Conservation (phyloP, 768 basidiomycete genomes). For the Russula vinacea region DNA sequence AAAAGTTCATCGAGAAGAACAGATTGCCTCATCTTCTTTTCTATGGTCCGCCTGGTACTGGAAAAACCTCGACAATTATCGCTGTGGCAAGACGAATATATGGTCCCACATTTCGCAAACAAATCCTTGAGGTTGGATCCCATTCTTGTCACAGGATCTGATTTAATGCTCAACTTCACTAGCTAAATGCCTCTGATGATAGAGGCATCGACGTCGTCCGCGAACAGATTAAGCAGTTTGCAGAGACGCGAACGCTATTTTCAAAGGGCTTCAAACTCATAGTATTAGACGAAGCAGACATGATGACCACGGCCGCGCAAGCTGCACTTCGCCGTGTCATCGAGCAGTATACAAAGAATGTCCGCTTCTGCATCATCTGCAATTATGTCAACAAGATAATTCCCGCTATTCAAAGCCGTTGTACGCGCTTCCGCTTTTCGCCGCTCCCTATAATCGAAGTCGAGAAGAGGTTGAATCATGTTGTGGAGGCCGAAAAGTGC, state of each 20-base stretch:
- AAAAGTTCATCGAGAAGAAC: slow-evolving; percentile 94
- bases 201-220: slow-evolving; percentile 98
- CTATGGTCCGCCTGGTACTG: slow-evolving; percentile 97
- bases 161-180: slow-evolving; percentile 13
- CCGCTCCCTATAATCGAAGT: slow-evolving; percentile 85
- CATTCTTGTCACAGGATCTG: background rate
- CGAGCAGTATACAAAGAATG: slow-evolving; percentile 98
- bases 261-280: slow-evolving; percentile 97
- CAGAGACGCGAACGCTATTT: slow-evolving; percentile 88
- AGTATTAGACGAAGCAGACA: slow-evolving; percentile 98
- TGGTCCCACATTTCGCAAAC: slow-evolving; percentile 78
- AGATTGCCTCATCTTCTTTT: slow-evolving; percentile 91
- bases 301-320: slow-evolving; percentile 99
- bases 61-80: slow-evolving; percentile 96
- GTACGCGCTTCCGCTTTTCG: slow-evolving; percentile 95
- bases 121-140: slow-evolving; percentile 80
- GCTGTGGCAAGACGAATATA: slow-evolving; percentile 96
- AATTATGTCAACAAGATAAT: slow-evolving; percentile 99
- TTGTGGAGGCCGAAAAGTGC: slow-evolving; percentile 83
- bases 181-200: slow-evolving; percentile 98
- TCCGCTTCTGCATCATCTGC: slow-evolving; percentile 99
- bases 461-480: slow-evolving; percentile 71
- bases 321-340: slow-evolving; percentile 95
- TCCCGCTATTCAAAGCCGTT: slow-evolving; percentile 97
- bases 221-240: slow-evolving; percentile 98